These are phyloP conservation scores for Cucumis variabilis DNA, from an alignment of 331 rosid species.

Conservation along the genomic window DNA sequence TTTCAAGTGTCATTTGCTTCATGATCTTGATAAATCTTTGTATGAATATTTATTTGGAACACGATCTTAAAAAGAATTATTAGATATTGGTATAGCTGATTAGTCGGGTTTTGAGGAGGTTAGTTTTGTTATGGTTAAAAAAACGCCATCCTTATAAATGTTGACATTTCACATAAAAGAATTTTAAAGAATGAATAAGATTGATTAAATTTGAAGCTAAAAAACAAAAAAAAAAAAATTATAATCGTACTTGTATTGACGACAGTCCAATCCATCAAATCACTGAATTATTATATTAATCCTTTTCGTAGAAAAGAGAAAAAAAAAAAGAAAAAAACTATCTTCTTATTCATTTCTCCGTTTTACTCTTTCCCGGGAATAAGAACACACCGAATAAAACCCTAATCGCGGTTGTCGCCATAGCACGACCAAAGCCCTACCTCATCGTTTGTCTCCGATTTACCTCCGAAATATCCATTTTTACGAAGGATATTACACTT, in stretches of 20 bases:
- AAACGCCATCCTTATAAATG: background rate
- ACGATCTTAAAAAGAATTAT: too few relatives aligned
- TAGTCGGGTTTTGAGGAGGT: too few relatives aligned
- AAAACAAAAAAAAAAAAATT: background rate
- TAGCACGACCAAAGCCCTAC: constrained; percentile 4
- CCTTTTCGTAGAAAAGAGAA: background rate
- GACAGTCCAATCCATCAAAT: constrained; percentile 10
- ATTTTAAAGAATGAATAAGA: background rate
- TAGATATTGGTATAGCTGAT: too few relatives aligned
- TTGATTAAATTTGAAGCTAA: background rate
- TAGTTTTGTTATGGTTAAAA: too few relatives aligned
- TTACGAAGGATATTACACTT: background rate
- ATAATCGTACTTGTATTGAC: background rate
- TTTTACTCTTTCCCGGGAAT: constrained; percentile 18
- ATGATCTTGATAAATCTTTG: too few relatives aligned
- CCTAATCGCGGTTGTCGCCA: constrained; percentile 17
- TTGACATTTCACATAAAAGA: background rate
- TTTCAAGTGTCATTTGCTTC: too few relatives aligned
- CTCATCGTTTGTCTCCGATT: constrained; percentile 3
- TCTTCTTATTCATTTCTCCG: background rate
- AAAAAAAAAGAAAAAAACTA: background rate
- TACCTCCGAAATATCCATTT: background rate
- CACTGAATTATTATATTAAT: background rate
- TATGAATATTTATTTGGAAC: too few relatives aligned
- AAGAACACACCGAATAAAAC: constrained; percentile 21